Conservation (phyloP, 1,139 yeast species). For the Magnusiomyces suaveolens region DNA sequence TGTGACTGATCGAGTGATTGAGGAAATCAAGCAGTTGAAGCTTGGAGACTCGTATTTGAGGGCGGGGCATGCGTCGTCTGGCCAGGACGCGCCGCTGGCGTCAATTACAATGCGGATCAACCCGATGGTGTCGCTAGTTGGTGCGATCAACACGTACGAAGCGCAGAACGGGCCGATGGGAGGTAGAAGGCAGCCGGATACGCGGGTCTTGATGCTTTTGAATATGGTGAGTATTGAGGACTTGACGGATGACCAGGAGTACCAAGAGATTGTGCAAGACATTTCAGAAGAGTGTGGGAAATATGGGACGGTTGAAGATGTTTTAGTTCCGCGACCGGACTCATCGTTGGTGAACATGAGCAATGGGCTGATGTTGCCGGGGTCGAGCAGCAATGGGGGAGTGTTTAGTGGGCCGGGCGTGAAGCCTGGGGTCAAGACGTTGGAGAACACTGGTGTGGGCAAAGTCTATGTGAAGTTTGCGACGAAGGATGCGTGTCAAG, state of each 20-base stretch:
- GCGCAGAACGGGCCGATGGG: background rate
- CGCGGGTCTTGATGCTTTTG: constrained; percentile 41
- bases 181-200: background rate
- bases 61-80: constrained; percentile 31
- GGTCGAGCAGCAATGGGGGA: too few relatives aligned
- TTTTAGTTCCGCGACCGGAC: constrained; percentile 61
- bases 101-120: constrained; percentile 20
- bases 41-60: constrained; percentile 27
- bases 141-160: background rate
- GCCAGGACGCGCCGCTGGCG: constrained; percentile 24
- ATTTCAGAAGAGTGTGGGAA: constrained; percentile 44
- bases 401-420: too few relatives aligned
- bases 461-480: constrained; percentile 60
- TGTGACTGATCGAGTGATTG: constrained; percentile 26
- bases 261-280: constrained; percentile 44
- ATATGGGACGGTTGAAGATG: constrained; percentile 45
- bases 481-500: constrained; percentile 41
- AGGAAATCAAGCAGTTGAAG: constrained; percentile 27
- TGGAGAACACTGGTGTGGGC: constrained; percentile 52
- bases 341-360: constrained; percentile 32
- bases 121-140: constrained; percentile 17
- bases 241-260: constrained; percentile 43
- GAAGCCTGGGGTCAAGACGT: constrained; percentile 26
- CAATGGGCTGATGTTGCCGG: constrained; percentile 26
- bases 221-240: constrained; percentile 62